These are phyloP conservation scores for Apiospora arundinis DNA, from an alignment of 2,329 filamentous ascomycete genomes.

Conservation along the genomic window DNA sequence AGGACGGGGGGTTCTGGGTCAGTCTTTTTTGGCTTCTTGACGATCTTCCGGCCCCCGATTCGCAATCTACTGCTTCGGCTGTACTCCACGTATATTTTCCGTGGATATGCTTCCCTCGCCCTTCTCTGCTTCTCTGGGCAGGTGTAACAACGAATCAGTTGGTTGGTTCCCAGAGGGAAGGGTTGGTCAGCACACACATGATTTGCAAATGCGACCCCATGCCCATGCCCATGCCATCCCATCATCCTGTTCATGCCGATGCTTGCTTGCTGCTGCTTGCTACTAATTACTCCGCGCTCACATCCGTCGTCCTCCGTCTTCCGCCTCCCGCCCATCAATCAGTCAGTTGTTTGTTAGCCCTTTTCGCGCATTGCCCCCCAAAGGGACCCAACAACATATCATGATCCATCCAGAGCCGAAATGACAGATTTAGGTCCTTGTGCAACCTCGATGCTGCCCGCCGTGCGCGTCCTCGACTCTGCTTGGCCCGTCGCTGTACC, in stretches of 20 bases:
- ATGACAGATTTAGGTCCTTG: not conserved
- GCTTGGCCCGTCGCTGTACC: not conserved
- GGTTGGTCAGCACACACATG: constrained; percentile 13
- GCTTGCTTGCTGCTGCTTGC: not conserved
- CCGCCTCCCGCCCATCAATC: not conserved
- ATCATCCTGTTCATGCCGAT: not conserved
- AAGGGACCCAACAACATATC: not conserved
- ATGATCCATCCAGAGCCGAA: not conserved
- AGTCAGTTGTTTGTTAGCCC: not conserved
- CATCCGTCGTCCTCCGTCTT: not conserved
- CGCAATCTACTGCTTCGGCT: constrained; percentile 5
- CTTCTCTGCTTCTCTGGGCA: not conserved
- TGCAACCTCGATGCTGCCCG: not conserved
- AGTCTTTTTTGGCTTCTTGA: not conserved
- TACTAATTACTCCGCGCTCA: not conserved
- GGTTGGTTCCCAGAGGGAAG: not conserved
- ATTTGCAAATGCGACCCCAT: not conserved
- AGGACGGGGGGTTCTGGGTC: not conserved
- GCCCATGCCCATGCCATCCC: not conserved
- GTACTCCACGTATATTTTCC: constrained; percentile 5
- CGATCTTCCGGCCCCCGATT: not conserved
- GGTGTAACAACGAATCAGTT: not conserved
- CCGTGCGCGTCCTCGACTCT: not conserved
- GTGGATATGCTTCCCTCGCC: not conserved
- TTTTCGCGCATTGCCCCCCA: not conserved